phyloP scores from a whole-genome alignment of 2,329 filamentous ascomycete species.

The Epichloe uncinata region DNA sequence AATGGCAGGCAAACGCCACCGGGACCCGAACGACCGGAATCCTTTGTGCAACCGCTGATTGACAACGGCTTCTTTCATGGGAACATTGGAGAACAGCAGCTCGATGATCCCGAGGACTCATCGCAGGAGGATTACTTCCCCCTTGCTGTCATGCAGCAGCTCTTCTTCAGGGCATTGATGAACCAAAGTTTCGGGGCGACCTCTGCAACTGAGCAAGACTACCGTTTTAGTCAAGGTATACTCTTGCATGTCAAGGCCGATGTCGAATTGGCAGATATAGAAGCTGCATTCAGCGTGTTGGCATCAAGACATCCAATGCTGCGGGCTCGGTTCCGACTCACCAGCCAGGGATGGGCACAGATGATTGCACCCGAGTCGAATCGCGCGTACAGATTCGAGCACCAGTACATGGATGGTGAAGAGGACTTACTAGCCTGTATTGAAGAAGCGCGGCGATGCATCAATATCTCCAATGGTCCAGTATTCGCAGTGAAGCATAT shows the following conservation, averaged over 20 bases:
- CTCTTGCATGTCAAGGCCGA: conserved; percentile 30
- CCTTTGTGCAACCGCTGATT: conserved; percentile 1
- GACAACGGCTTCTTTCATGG: not conserved
- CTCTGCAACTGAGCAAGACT: conserved; percentile 20
- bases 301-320: conserved; percentile 40
- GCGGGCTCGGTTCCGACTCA: conserved; percentile 29
- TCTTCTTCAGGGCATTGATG: conserved; percentile 37
- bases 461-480: conserved; percentile 36
- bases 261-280: conserved; percentile 29
- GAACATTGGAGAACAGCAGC: not conserved
- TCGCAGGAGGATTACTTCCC: conserved; percentile 27
- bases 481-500: conserved; percentile 37
- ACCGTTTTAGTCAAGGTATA: conserved; percentile 38
- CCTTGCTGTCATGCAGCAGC: conserved; percentile 39
- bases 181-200: conserved; percentile 21
- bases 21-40: conserved; percentile 3
- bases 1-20: conserved; percentile 11
- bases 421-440: conserved; percentile 29
- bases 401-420: conserved; percentile 26
- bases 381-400: conserved; percentile 30
- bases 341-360: conserved; percentile 32
- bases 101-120: conserved; percentile 5
- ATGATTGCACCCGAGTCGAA: conserved; percentile 25
- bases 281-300: conserved; percentile 33
- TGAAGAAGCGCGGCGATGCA: conserved; percentile 26